Percentiles rank a stretch among this genome's conserved stretches.
Evolutionary conservation across 495 filamentous ascomycete genomes (phyloP).

Genomic region (Hypoxylon intermedium): DNA sequence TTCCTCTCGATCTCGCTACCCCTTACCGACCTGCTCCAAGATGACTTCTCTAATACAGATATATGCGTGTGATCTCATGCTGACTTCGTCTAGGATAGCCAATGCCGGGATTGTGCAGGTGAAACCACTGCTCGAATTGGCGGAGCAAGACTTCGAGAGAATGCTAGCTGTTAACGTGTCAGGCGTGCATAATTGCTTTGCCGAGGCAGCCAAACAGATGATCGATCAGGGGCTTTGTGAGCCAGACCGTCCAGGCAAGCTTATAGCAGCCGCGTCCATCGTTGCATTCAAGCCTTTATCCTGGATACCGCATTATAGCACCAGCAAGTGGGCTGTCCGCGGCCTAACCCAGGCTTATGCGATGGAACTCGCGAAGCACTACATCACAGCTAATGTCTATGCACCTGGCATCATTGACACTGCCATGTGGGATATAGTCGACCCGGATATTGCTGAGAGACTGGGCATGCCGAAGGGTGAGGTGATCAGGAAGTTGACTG

Average conservation of each 20-base stretch:
- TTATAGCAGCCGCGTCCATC: conserved; percentile 63
- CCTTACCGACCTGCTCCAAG: not conserved
- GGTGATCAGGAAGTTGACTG: conserved; percentile 53
- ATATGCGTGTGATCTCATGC: not conserved
- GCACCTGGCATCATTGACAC: conserved; percentile 69
- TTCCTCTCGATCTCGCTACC: not conserved
- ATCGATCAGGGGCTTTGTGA: conserved; percentile 53
- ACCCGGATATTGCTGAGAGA: conserved; percentile 56
- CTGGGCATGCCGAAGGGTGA: conserved; percentile 58
- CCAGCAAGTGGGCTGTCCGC: conserved; percentile 66
- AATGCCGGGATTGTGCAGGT: conserved; percentile 68
- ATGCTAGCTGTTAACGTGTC: conserved; percentile 64
- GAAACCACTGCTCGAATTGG: conserved; percentile 58
- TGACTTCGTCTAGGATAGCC: conserved; percentile 47
- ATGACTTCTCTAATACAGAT: not conserved
- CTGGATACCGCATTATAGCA: conserved; percentile 61
- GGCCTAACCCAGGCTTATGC: conserved; percentile 65
- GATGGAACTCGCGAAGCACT: conserved; percentile 62
- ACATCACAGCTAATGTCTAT: conserved; percentile 69
- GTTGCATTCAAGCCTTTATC: conserved; percentile 63
- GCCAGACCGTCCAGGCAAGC: conserved; percentile 51
- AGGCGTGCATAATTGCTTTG: conserved; percentile 66
- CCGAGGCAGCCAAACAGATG: conserved; percentile 60
- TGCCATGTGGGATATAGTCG: conserved; percentile 67
- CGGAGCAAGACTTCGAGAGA: conserved; percentile 54